A percentile compares a stretch with the other conserved stretches of the same genome.
Evolutionary conservation across 768 basidiomycete species (phyloP).

Genomic region (Gymnopilus junonius): DNA sequence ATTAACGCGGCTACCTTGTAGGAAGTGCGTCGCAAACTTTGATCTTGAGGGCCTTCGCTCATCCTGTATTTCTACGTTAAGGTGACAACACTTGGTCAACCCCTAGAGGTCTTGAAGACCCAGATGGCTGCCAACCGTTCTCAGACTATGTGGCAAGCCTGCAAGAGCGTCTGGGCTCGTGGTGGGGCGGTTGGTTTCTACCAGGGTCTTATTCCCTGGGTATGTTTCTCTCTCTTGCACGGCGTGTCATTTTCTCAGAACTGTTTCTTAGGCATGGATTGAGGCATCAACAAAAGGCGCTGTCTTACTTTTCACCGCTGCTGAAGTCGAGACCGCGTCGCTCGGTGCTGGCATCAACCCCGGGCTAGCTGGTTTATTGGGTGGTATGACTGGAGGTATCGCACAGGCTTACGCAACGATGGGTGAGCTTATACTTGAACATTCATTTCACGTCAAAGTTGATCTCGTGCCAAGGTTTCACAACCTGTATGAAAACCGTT

Average conservation of each 20-base stretch:
- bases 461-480: slow-evolving; percentile 70
- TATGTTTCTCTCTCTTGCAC: slow-evolving; percentile 36
- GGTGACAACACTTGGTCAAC: slow-evolving; percentile 98
- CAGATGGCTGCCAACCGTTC: slow-evolving; percentile 98
- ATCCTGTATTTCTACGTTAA: slow-evolving; percentile 34
- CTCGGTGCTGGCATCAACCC: slow-evolving; percentile 74
- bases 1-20: slow-evolving; percentile 35
- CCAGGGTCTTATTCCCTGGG: slow-evolving; percentile 99
- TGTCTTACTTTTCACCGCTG: slow-evolving; percentile 94
- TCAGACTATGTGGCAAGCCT: slow-evolving; percentile 88
- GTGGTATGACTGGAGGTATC: slow-evolving; percentile 97
- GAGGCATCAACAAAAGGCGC: slow-evolving; percentile 99
- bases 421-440: slow-evolving; percentile 63
- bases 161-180: slow-evolving; percentile 86
- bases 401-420: slow-evolving; percentile 99
- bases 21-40: slow-evolving; percentile 64
- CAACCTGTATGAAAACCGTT: slow-evolving; percentile 99
- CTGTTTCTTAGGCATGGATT: slow-evolving; percentile 91
- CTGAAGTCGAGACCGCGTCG: slow-evolving; percentile 84
- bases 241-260: not conserved
- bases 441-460: not conserved
- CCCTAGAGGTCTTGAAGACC: slow-evolving; percentile 96
- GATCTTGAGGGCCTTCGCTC: slow-evolving; percentile 1
- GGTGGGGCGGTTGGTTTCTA: slow-evolving; percentile 92
- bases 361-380: slow-evolving; percentile 84